A percentile compares a stretch with the other conserved stretches of the same genome.
phyloP scores from a whole-genome alignment of 106 monocot species.

The Apostasia ramifera region DNA sequence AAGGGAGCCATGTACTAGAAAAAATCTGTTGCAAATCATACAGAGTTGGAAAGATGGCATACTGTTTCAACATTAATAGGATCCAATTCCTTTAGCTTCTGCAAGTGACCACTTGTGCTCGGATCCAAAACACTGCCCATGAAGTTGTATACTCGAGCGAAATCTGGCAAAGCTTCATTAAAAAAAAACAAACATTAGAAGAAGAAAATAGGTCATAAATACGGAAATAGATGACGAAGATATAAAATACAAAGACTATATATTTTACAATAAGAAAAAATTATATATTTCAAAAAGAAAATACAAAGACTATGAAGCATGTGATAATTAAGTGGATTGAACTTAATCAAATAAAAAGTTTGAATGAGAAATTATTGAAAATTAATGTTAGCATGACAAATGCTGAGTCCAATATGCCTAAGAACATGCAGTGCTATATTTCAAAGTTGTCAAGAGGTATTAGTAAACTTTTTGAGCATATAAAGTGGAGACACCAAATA shows the following conservation, averaged over 20 bases:
- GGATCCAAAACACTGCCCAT: constrained; percentile 65
- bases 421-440: too few species aligned
- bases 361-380: too few species aligned
- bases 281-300: too few species aligned
- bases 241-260: not conserved
- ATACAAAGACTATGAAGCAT: too few species aligned
- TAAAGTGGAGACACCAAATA: too few species aligned
- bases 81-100: constrained; percentile 65
- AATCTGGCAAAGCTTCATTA: constrained; percentile 49
- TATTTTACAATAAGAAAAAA: too few species aligned
- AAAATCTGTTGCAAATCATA: not conserved
- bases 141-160: constrained; percentile 52
- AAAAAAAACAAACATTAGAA: not conserved
- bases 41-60: not conserved
- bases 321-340: too few species aligned
- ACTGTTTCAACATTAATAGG: constrained; percentile 57
- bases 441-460: too few species aligned
- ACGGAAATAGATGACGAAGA: not conserved
- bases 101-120: constrained; percentile 39
- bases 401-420: too few species aligned
- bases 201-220: not conserved
- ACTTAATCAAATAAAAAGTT: too few species aligned
- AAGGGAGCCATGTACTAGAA: not conserved
- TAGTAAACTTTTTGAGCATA: too few species aligned
- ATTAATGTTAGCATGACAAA: too few species aligned